Percentiles rank a stretch among this genome's conserved stretches.
Evolutionary conservation across 768 basidiomycete species (phyloP).

Genomic region (Lentinula guzmanii): DNA sequence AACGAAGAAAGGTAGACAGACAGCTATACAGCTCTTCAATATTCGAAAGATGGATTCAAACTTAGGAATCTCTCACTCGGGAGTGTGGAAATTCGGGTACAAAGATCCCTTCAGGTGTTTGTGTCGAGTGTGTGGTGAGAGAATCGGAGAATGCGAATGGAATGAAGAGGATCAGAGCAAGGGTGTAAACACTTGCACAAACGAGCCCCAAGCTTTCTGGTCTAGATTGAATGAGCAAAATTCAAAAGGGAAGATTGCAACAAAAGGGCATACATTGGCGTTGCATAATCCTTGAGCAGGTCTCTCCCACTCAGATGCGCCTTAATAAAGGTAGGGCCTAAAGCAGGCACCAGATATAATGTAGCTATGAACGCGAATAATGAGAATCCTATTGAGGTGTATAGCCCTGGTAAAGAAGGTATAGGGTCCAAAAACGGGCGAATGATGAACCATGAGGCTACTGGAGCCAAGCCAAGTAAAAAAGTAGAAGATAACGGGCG

Average conservation of each 20-base stretch:
- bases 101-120: conserved; percentile 53
- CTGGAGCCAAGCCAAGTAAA: conserved; percentile 55
- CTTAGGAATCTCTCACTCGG: conserved; percentile 43
- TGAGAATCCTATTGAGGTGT: conserved; percentile 78
- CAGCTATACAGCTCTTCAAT: conserved; percentile 39
- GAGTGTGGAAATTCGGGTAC: conserved; percentile 72
- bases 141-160: conserved; percentile 89
- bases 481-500: conserved; percentile 48
- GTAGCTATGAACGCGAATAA: conserved; percentile 76
- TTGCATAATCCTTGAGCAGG: conserved; percentile 72
- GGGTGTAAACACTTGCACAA: conserved; percentile 84
- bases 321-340: conserved; percentile 74
- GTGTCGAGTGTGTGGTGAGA: conserved; percentile 38
- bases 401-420: conserved; percentile 66
- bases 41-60: not conserved
- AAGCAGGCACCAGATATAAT: conserved; percentile 72
- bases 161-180: conserved; percentile 85
- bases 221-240: conserved; percentile 31
- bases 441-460: conserved; percentile 68
- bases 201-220: conserved; percentile 94
- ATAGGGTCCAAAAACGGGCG: conserved; percentile 66
- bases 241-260: not conserved
- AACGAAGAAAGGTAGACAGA: conserved; percentile 90
- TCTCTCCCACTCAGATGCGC: conserved; percentile 85
- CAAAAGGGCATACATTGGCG: conserved; percentile 52